phyloP scores from a whole-genome alignment of 441 rosid genomes.

The Jatropha podagrica region DNA sequence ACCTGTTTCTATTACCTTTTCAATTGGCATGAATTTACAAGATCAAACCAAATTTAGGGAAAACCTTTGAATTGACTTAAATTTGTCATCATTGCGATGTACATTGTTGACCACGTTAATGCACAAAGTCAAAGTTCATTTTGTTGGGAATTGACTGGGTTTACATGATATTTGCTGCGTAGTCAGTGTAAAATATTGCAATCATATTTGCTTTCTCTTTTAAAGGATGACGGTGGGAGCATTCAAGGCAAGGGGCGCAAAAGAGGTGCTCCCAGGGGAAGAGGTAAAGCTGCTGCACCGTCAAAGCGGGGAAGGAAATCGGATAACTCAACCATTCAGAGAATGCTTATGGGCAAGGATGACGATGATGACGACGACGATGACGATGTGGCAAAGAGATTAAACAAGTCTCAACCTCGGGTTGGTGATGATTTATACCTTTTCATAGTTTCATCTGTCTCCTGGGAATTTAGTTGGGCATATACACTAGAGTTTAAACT shows the following conservation, averaged over 20 bases:
- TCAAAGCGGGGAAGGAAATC: slow-evolving; percentile 79
- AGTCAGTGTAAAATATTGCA: slow-evolving; percentile 7
- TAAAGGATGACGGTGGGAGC: slow-evolving; percentile 51
- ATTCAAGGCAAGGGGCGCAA: slow-evolving; percentile 56
- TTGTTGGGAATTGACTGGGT: background rate
- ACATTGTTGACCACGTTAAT: background rate
- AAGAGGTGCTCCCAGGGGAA: slow-evolving; percentile 75
- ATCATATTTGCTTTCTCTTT: slow-evolving; percentile 19
- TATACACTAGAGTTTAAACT: background rate
- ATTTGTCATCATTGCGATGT: background rate
- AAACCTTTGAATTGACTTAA: background rate
- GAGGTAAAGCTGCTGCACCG: slow-evolving; percentile 61
- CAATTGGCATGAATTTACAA: background rate
- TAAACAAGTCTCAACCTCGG: slow-evolving; percentile 68
- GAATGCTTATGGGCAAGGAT: slow-evolving; percentile 58
- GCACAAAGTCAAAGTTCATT: background rate
- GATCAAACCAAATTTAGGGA: background rate
- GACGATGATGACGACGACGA: slow-evolving; percentile 69
- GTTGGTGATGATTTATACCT: slow-evolving; percentile 37
- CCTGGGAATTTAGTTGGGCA: background rate
- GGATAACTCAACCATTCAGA: slow-evolving; percentile 60
- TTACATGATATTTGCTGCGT: slow-evolving; percentile 8
- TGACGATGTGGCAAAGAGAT: slow-evolving; percentile 54
- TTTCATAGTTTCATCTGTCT: background rate
- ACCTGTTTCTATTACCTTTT: background rate